These are phyloP conservation scores for Multifurca ochricompacta DNA, from an alignment of 768 basidiomycete genomes.

Conservation along the genomic window DNA sequence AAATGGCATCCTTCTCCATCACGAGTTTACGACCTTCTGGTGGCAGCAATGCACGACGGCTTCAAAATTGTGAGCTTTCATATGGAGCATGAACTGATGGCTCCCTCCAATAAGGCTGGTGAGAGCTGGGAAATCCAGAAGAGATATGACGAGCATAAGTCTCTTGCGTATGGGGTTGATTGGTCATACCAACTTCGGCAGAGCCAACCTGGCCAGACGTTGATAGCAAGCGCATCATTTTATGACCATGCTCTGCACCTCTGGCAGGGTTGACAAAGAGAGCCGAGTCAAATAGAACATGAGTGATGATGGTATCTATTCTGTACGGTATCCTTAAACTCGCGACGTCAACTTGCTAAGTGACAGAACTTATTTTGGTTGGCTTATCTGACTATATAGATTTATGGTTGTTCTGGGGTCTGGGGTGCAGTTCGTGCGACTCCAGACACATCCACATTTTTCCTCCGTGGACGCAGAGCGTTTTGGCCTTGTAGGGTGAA, in stretches of 20 bases:
- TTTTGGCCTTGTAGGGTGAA: constrained; percentile 59
- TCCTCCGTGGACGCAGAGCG: constrained; percentile 39
- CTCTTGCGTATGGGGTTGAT: constrained; percentile 87
- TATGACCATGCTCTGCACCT: constrained; percentile 82
- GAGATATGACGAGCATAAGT: constrained; percentile 68
- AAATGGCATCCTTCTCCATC: constrained; percentile 82
- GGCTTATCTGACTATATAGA: neutral
- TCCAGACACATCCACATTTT: constrained; percentile 12
- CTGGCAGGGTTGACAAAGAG: constrained; percentile 54
- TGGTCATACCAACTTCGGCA: constrained; percentile 53
- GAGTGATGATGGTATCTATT: neutral
- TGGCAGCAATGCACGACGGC: constrained; percentile 98
- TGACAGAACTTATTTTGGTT: neutral
- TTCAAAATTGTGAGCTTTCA: constrained; percentile 72
- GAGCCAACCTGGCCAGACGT: constrained; percentile 31
- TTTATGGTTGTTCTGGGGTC: constrained; percentile 8
- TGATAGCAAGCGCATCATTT: constrained; percentile 89
- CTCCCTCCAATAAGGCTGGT: neutral
- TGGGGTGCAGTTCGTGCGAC: constrained; percentile 13
- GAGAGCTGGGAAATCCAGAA: constrained; percentile 35
- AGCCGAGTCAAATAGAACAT: neutral
- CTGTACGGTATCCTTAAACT: neutral
- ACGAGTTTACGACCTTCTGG: constrained; percentile 69
- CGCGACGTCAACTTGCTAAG: neutral
- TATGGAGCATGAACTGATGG: constrained; percentile 6